Evolutionary conservation across 1,139 yeast genomes (phyloP).

Genomic region (Geotrichum restrictum): DNA sequence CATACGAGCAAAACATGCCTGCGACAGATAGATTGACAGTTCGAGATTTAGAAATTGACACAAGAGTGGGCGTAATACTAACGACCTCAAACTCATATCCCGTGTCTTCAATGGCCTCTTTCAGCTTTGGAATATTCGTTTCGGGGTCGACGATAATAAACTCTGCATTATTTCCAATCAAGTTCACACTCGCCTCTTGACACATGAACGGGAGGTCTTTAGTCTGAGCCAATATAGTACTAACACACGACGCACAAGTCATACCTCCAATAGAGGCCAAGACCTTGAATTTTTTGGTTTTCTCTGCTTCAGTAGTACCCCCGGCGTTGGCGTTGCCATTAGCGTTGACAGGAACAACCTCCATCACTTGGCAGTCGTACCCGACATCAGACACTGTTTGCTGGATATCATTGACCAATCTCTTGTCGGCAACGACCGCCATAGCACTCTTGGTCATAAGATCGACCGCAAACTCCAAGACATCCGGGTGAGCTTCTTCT

Average conservation of each 20-base stretch:
- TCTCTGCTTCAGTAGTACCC: constrained; percentile 21
- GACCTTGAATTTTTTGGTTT: constrained; percentile 43
- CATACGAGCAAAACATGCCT: constrained; percentile 61
- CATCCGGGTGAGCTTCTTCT: constrained; percentile 38
- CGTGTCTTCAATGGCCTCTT: constrained; percentile 55
- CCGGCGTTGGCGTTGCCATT: constrained; percentile 11
- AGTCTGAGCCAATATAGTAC: constrained; percentile 51
- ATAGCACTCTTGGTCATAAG: constrained; percentile 37
- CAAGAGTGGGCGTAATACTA: constrained; percentile 24
- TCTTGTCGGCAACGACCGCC: constrained; percentile 44
- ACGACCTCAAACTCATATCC: constrained; percentile 57
- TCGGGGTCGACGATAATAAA: constrained; percentile 45
- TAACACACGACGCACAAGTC: constrained; percentile 69
- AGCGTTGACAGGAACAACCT: constrained; percentile 53
- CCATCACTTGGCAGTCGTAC: constrained; percentile 54
- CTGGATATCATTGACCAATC: constrained; percentile 49
- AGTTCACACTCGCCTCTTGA: constrained; percentile 51
- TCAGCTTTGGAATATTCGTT: constrained; percentile 40
- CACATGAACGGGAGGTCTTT: constrained; percentile 49
- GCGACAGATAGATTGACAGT: constrained; percentile 54
- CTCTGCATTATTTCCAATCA: constrained; percentile 57
- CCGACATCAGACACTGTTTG: constrained; percentile 52
- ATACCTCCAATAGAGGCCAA: constrained; percentile 67
- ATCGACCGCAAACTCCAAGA: constrained; percentile 38
- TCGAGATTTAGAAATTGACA: constrained; percentile 40